Conservation (phyloP, 176 grass and related monocot genomes). For the Ensete ventricosum region DNA sequence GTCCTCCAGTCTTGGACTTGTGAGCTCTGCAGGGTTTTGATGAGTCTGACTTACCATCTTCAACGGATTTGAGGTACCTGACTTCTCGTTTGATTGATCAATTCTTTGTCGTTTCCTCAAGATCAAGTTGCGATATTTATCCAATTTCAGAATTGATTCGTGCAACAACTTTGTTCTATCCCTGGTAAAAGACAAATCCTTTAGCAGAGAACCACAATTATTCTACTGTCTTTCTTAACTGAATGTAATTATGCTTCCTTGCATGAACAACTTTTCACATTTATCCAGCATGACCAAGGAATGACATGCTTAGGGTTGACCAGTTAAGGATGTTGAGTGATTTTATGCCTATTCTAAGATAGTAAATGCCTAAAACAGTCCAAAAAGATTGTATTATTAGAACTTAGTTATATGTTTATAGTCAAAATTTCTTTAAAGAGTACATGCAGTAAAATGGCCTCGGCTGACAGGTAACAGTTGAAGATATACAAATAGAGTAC, state of each 20-base stretch:
- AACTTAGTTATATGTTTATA: not conserved
- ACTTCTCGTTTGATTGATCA: conserved; percentile 30
- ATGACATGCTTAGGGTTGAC: not conserved
- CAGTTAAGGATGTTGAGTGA: not conserved
- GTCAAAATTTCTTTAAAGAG: not conserved
- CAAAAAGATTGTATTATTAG: not conserved
- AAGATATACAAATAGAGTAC: conserved; percentile 19
- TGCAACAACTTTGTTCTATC: conserved; percentile 47
- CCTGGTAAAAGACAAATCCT: conserved; percentile 30
- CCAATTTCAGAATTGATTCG: conserved; percentile 50
- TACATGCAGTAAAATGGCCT: not conserved
- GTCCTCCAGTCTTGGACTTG: conserved; percentile 41
- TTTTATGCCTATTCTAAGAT: not conserved
- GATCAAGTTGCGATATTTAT: conserved; percentile 51
- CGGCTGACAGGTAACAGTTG: not conserved
- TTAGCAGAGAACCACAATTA: conserved; percentile 3
- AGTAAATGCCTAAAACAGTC: not conserved
- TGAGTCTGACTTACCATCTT: conserved; percentile 40
- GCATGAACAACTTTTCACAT: not conserved
- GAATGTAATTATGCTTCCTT: not conserved
- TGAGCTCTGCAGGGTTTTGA: conserved; percentile 27
- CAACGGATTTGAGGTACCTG: conserved; percentile 24
- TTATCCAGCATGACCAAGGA: not conserved
- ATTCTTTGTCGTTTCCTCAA: conserved; percentile 56
- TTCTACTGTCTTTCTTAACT: not conserved